Base-by-base conservation (phyloP, 1,284 basidiomycete genomes). In the Ustilago loliicola region DNA sequence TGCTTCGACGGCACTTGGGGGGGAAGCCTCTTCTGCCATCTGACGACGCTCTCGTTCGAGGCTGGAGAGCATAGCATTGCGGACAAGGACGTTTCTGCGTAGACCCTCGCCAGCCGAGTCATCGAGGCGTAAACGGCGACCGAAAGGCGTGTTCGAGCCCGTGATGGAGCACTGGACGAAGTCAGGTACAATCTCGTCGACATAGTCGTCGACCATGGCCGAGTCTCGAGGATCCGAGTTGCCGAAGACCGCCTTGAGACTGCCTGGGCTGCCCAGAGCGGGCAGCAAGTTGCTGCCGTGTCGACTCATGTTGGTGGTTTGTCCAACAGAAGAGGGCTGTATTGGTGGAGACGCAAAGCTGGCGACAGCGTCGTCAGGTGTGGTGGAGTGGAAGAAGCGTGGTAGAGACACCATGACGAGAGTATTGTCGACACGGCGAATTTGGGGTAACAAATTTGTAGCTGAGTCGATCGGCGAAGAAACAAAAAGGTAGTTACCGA, bases 31-130 rank as follows among this genome's bases (percentile, higher is more conserved):
- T 6, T 54, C 51, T 9, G 67, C 57, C 30, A 62, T 25, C 52
- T 72, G 70, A 13, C 70, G 71, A 5, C 72, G 57, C 51, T 72
- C 72, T n/a, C 68, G 61, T 51, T 79, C 77, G n/a, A 79, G 51
- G 55, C 73, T 79, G 25, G 77, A 70, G 2, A 80, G 68, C 74
- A 80, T 77, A 13, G 78, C 74, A 34, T 80, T 80, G 36, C 78
- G 74, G 6, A 80, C 47, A 3, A 80, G 66, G 11, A 80, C 74
- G 42, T 67, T 74, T 48, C 78, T 59, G 8, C 78, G 71, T 7
- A 80, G 72, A 1, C 78, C 74, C 32, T 77, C 78, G 15, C 78
- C 78, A 1, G 78, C 78, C 4, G 78, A 77, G 10, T 72, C 74
- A 47, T 80, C 78, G 15, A 79, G 69, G 38, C 72, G 64, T 0